These are phyloP conservation scores for Discostella pseudostelligera DNA, from an alignment of 108 stramenopile genomes.

Conservation along the genomic window DNA sequence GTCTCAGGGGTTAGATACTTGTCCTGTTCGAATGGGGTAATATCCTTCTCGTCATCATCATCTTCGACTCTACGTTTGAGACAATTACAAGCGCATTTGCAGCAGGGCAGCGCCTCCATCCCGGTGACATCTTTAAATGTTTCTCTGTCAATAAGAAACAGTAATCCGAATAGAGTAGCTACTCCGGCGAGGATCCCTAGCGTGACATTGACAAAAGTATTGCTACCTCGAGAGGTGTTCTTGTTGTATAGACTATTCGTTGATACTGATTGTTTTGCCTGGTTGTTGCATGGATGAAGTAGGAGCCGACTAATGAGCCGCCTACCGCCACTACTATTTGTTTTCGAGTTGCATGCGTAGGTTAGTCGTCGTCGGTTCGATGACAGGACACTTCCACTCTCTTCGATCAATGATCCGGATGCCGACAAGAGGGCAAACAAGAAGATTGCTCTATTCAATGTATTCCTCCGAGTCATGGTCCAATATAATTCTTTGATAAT, in stretches of 20 bases:
- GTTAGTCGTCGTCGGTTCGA: background rate
- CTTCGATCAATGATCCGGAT: background rate
- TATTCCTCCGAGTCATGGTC: too few species aligned
- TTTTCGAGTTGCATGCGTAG: constrained; percentile 1
- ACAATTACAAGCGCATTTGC: background rate
- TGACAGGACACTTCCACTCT: background rate
- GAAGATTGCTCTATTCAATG: background rate
- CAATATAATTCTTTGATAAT: background rate
- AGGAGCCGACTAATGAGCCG: background rate
- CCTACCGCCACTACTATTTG: background rate
- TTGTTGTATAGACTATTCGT: background rate
- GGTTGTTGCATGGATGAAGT: background rate
- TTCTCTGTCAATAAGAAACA: constrained; percentile 6
- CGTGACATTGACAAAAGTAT: constrained; percentile 1
- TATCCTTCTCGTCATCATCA: background rate
- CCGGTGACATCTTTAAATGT: background rate
- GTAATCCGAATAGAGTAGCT: background rate
- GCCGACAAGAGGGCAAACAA: background rate
- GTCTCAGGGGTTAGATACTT: constrained; percentile 2
- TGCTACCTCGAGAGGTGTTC: background rate
- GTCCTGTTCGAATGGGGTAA: background rate
- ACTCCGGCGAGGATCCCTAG: constrained; percentile 1
- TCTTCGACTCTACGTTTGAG: background rate
- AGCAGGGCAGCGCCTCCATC: background rate
- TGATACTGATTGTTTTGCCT: background rate